Percentiles rank a stretch among this genome's conserved stretches.
Evolutionary conservation across 2,329 filamentous ascomycete species (phyloP).

Genomic region (Macroventuria anomochaeta): DNA sequence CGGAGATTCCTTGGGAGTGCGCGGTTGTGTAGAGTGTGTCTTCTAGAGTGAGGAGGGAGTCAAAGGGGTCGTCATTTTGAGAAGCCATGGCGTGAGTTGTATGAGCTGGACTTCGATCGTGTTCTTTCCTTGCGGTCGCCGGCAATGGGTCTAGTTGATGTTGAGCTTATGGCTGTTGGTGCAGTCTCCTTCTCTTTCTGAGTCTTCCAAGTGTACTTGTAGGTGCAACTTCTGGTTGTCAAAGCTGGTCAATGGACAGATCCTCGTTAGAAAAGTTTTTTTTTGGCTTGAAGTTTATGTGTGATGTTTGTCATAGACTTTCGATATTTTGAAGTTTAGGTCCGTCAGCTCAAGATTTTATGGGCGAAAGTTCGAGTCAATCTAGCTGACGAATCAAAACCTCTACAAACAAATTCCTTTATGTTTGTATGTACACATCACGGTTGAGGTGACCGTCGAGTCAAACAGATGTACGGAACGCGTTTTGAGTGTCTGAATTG

Average conservation of each 20-base stretch:
- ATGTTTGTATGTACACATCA: no score
- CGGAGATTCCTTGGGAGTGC: conserved; percentile 74
- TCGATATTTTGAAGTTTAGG: neutral
- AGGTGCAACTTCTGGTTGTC: no score
- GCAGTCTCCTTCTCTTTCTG: no score
- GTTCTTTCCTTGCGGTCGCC: neutral
- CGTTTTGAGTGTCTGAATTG: neutral
- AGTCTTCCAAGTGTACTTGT: no score
- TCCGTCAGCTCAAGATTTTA: neutral
- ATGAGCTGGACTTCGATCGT: neutral
- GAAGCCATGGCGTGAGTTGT: conserved; percentile 5
- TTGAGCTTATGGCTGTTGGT: no score
- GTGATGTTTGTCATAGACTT: neutral
- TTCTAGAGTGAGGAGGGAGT: conserved; percentile 65
- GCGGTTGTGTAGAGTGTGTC: conserved; percentile 82
- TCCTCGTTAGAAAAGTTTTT: no score
- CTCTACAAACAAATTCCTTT: neutral
- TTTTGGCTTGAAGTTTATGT: no score
- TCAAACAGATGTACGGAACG: neutral
- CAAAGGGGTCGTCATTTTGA: conserved; percentile 56
- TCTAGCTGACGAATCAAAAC: conserved; percentile 14
- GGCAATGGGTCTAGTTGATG: no score
- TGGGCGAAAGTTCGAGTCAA: neutral
- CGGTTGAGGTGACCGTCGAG: no score
- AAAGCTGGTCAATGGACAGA: no score